These are phyloP conservation scores for Zymoseptoria pseudotritici DNA, from an alignment of 2,329 filamentous ascomycete genomes.

Conservation along the genomic window DNA sequence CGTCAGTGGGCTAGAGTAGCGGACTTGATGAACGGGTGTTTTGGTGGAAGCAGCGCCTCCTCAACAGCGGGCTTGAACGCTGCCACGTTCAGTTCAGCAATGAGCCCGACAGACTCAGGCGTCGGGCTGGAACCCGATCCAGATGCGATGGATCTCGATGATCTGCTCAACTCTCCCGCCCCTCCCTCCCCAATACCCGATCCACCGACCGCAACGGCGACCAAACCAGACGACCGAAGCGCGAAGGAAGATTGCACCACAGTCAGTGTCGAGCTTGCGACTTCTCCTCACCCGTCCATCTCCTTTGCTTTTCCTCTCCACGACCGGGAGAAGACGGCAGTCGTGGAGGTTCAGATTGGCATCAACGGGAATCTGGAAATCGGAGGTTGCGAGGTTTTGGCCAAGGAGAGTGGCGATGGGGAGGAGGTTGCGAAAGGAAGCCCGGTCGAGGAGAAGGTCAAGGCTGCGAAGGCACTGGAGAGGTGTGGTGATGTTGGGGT, in stretches of 20 bases:
- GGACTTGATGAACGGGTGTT: conserved; percentile 47
- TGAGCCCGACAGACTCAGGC: neutral
- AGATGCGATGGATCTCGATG: conserved; percentile 1
- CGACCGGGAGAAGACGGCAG: conserved; percentile 40
- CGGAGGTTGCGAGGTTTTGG: conserved; percentile 2
- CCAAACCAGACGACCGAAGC: neutral
- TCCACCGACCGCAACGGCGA: neutral
- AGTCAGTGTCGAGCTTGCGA: conserved; percentile 29
- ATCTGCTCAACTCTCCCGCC: conserved; percentile 1
- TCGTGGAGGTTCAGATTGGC: conserved; percentile 12
- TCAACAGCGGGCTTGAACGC: neutral
- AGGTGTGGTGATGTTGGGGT: conserved; percentile 43
- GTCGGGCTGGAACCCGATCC: neutral
- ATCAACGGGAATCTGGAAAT: conserved; percentile 14
- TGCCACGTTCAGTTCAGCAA: neutral
- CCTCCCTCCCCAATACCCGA: neutral
- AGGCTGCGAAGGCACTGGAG: conserved; percentile 40
- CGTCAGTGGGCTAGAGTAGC: conserved; percentile 69
- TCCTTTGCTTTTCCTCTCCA: conserved; percentile 33
- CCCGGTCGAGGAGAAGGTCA: conserved; percentile 18
- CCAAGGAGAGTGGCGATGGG: conserved; percentile 2
- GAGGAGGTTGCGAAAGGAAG: conserved; percentile 6
- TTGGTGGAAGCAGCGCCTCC: conserved; percentile 4
- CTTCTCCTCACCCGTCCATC: conserved; percentile 27
- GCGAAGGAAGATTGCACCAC: conserved; percentile 5